Percentiles rank a stretch among this genome's conserved stretches.
These are phyloP conservation scores for Euphorbia pulcherrima DNA, from an alignment of 345 rosid species.

Conservation along the genomic window DNA sequence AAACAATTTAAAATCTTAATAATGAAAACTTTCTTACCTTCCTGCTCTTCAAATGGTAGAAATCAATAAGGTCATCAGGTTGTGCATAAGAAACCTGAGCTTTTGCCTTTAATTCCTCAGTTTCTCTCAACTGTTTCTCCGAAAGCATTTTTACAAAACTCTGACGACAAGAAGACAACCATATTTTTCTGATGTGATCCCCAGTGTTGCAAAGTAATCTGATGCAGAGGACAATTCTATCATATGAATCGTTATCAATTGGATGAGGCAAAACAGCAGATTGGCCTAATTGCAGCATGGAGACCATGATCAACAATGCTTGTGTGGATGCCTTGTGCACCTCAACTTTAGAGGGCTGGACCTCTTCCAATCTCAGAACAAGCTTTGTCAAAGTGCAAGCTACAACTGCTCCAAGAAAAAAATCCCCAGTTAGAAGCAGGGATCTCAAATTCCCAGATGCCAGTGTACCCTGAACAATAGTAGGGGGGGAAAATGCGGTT, in stretches of 20 bases:
- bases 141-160: slow-evolving; percentile 96
- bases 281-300: slow-evolving; percentile 91
- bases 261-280: slow-evolving; percentile 86
- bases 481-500: slow-evolving; percentile 77
- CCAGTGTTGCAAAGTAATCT: slow-evolving; percentile 79
- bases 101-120: slow-evolving; percentile 87
- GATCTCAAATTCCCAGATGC: slow-evolving; percentile 80
- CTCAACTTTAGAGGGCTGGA: slow-evolving; percentile 72
- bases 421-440: slow-evolving; percentile 86
- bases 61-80: slow-evolving; percentile 95
- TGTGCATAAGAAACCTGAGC: slow-evolving; percentile 90
- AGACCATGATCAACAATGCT: slow-evolving; percentile 80
- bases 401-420: slow-evolving; percentile 97
- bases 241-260: slow-evolving; percentile 87
- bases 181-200: slow-evolving; percentile 71
- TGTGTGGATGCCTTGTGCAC: slow-evolving; percentile 61
- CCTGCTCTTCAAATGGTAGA: slow-evolving; percentile 96
- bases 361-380: slow-evolving; percentile 87
- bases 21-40: slow-evolving; percentile 45
- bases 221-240: slow-evolving; percentile 75
- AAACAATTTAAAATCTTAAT: not conserved
- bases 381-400: slow-evolving; percentile 90
- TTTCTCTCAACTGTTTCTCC: slow-evolving; percentile 81
- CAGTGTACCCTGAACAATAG: slow-evolving; percentile 67
- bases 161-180: slow-evolving; percentile 86